Evolutionary conservation across 1,284 basidiomycete genomes (phyloP).

Genomic region (Cryptococcus hybrid): DNA sequence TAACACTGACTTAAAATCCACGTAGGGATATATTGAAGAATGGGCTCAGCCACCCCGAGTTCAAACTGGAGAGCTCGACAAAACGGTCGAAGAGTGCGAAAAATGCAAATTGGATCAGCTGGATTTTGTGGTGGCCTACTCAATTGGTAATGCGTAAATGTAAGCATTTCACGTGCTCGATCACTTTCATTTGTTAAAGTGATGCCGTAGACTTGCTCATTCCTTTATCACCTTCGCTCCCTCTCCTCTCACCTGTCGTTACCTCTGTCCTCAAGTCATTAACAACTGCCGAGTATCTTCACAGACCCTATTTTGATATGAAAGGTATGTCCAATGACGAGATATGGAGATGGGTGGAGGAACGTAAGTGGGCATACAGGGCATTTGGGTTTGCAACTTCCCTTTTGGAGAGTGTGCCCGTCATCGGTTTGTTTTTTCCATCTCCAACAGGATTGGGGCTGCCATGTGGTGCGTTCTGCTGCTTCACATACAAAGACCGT

Average conservation of each 20-base stretch:
- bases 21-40: conserved; percentile 75
- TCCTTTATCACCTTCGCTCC: conserved; percentile 64
- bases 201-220: conserved; percentile 60
- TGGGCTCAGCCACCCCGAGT: conserved; percentile 66
- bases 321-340: conserved; percentile 74
- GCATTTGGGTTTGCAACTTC: conserved; percentile 79
- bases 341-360: conserved; percentile 72
- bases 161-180: conserved; percentile 30
- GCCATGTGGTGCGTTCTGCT: conserved; percentile 68
- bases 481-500: too few species aligned
- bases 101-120: conserved; percentile 39
- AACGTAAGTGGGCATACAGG: conserved; percentile 82
- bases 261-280: conserved; percentile 67
- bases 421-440: conserved; percentile 74
- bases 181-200: neutral
- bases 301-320: conserved; percentile 71
- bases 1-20: neutral
- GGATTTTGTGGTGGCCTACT: conserved; percentile 56
- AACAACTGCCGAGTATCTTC: conserved; percentile 66
- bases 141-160: conserved; percentile 57
- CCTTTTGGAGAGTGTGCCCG: conserved; percentile 70
- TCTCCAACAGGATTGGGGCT: conserved; percentile 81
- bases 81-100: conserved; percentile 20
- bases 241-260: conserved; percentile 64
- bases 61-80: conserved; percentile 26